Base-by-base conservation (phyloP, 2,329 filamentous ascomycete species). In the Pseudohalonectria lignicola region DNA sequence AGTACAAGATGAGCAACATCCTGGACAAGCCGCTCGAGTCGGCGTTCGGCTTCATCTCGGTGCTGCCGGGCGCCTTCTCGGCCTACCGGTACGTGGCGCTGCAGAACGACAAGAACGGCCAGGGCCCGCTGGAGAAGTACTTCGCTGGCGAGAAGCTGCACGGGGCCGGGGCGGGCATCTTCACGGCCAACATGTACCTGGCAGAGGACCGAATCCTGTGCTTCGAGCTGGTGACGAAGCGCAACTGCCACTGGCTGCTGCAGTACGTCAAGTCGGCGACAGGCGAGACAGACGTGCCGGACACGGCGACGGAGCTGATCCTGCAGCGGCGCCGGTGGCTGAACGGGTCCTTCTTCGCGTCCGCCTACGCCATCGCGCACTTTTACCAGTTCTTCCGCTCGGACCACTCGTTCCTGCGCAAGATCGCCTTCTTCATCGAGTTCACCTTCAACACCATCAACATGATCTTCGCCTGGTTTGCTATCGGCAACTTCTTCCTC, bases 1-100 rank as follows among this genome's bases (percentile, higher is more conserved):
- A 98, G 66, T 98, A 98, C 73, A 98, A 98, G 72, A 94, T 98
- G 83, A 94, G 86, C 59, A 98, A 98, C 54, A 98, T 98, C 54
- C 73, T 98, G 32, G 92, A 98, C 60, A 98, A 98, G 64, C 92
- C 92, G 2, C 67, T 98, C 30, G 92, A 98, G 57, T 96, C 90
- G 4, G 86, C 90, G 0, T 98, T 98, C 59, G 92, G 92, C 34
- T 98, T 96, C 64, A 96, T 98, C 55, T 86, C 86, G 32, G 92
- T 98, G 53, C 69, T 98, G 54, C 92, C 92, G 1, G 92, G 92
- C 66, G 92, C 92, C 41, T 94, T 98, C 62, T 96, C 90, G n/a
- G 92, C 92, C 16, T 98, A 98, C 60, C 82, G 92, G 29, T 98
- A 86, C 57, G 74, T 94, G 9, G 92, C 92, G 4, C 67, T 98